phyloP scores from a whole-genome alignment of 1,284 basidiomycete genomes.

The Cronartium quercuum region DNA sequence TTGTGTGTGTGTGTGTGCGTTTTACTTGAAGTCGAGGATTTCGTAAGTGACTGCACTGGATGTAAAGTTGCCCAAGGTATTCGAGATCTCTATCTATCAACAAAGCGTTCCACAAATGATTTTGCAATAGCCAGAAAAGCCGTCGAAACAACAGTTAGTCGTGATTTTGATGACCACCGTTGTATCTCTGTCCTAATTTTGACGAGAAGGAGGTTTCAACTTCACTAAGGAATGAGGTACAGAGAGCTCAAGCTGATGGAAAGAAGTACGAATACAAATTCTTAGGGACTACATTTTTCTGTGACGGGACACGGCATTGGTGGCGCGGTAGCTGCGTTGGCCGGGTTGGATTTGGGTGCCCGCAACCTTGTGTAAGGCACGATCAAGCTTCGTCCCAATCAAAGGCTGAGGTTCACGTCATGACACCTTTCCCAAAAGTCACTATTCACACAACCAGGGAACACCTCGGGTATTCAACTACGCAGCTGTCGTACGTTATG shows the following conservation, averaged over 20 bases:
- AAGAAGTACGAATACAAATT: no score
- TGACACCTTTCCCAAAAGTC: neutral
- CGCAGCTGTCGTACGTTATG: neutral
- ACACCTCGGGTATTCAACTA: constrained; percentile 5
- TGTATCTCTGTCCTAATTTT: no score
- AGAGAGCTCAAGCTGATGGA: no score
- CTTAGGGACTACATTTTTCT: constrained; percentile 14
- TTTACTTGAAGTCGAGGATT: constrained; percentile 37
- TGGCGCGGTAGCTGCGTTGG: constrained; percentile 41
- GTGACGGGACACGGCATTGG: constrained; percentile 33
- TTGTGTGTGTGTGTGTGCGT: no score
- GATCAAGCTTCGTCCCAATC: neutral
- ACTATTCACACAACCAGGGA: constrained; percentile 26
- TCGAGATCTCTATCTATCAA: constrained; percentile 39
- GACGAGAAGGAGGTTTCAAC: no score
- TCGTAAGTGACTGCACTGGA: constrained; percentile 39
- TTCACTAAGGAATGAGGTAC: no score
- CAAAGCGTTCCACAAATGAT: constrained; percentile 40
- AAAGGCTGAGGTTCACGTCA: neutral
- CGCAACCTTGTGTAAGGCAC: constrained; percentile 9
- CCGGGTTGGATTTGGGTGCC: constrained; percentile 38
- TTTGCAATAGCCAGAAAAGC: constrained; percentile 40
- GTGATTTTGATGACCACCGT: neutral
- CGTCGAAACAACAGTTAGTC: constrained; percentile 19
- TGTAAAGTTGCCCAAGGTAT: constrained; percentile 40